Base-by-base conservation (phyloP, 2,329 filamentous ascomycete genomes). In the Fusarium piperis region DNA sequence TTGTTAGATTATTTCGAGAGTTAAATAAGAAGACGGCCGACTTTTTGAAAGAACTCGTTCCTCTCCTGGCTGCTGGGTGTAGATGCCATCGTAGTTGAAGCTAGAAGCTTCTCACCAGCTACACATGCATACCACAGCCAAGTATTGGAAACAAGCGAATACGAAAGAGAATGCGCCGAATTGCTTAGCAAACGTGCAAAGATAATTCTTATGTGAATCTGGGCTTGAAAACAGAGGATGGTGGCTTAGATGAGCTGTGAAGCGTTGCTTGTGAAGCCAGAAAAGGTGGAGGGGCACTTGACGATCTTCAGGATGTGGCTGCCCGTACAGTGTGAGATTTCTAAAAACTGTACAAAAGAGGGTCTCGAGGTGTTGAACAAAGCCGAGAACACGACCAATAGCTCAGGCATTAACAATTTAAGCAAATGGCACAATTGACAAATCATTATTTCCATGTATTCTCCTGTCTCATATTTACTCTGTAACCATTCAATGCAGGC, bases 21-120 rank as follows among this genome's bases (percentile, higher is more conserved):
- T 3, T 9, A 3, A 6, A 10, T 12, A 7, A 1, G 41, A 28
- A 18, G n/a, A 10, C 38, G 3, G 28, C 70, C 33, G 11, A 80
- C 79, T 64, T 66, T 77, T 65, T 79, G 79, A 64, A 80, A 80
- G 59, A 80, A 73, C 61, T 75, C 77, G 26, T 78, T 80, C 64
- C 78, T 74, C 52, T 76, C 72, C 52, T 73, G 72, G 28, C 63
- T 66, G 33, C 59, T 72, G 8, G 71, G 26, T 56, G 68, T 70
- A 46, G 75, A 69, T 56, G 79, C 73, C 77, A 79, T 79, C 56
- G 62, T 68, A 65, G 52, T 44, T 53, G 64, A 73, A 75, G 65
- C 65, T 48, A 71, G 68, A 55, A 53, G 69, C 64, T 70, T 67
- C 70, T 28, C 32, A 53, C 57, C 53, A 57, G 67, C 64, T 75